Conservation (phyloP, 257 asterid species). For the Ilex aquifolium region DNA sequence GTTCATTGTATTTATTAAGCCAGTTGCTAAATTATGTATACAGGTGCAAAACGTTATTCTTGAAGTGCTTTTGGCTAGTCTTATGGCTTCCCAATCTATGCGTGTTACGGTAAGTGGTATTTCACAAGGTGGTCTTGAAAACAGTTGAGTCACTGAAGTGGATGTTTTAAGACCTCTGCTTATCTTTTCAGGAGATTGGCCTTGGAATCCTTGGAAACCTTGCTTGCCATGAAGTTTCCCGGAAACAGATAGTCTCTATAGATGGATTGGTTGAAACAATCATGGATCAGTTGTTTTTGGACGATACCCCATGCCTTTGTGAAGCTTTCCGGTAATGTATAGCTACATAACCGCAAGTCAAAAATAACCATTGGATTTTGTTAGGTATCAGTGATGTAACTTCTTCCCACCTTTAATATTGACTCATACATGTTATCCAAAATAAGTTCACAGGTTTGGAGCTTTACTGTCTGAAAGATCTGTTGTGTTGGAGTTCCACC, state of each 20-base stretch:
- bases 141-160: slow-evolving; percentile 5
- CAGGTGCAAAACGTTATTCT: slow-evolving; percentile 83
- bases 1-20: neutral
- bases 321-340: slow-evolving; percentile 66
- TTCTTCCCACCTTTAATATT: no score
- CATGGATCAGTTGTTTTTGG: slow-evolving; percentile 64
- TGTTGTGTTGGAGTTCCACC: neutral
- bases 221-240: slow-evolving; percentile 77
- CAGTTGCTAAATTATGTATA: slow-evolving; percentile 7
- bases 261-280: slow-evolving; percentile 56
- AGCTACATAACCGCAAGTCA: slow-evolving; percentile 5
- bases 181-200: slow-evolving; percentile 72
- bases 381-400: neutral
- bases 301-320: slow-evolving; percentile 83
- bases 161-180: slow-evolving; percentile 7
- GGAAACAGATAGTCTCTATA: slow-evolving; percentile 46
- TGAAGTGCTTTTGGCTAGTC: slow-evolving; percentile 83
- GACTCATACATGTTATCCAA: neutral
- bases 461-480: neutral
- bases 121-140: slow-evolving; percentile 1
- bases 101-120: slow-evolving; percentile 56
- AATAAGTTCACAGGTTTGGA: neutral
- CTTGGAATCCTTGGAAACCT: slow-evolving; percentile 92
- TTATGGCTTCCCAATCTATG: slow-evolving; percentile 52
- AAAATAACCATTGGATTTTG: neutral